These are phyloP conservation scores for Thalassiosira pacifica DNA, from an alignment of 352 stramenopile species.

Conservation along the genomic window DNA sequence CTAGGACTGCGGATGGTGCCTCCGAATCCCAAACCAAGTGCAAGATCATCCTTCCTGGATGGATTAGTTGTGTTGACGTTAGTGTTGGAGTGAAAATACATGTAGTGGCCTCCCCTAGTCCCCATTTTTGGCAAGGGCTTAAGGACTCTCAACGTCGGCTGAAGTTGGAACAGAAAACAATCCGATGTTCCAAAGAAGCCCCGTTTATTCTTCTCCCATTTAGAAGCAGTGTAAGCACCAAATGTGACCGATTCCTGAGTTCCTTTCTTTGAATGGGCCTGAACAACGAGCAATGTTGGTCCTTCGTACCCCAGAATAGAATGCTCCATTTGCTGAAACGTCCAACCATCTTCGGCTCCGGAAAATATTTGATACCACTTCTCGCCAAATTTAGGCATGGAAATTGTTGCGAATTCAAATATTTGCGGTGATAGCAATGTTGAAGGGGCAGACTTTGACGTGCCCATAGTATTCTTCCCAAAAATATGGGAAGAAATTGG, in stretches of 20 bases:
- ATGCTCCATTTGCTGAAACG: constrained; percentile 82
- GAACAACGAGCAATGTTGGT: constrained; percentile 80
- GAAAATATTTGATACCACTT: constrained; percentile 81
- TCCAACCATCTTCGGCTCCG: constrained; percentile 78
- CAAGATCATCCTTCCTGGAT: constrained; percentile 75
- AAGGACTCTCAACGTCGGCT: constrained; percentile 65
- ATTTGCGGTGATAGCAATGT: constrained; percentile 38
- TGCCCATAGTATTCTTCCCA: constrained; percentile 38
- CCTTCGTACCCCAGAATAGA: constrained; percentile 80
- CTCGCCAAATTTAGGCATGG: constrained; percentile 45
- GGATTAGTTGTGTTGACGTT: constrained; percentile 55
- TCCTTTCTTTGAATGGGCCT: constrained; percentile 33
- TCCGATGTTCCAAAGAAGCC: constrained; percentile 84
- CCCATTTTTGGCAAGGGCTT: constrained; percentile 71
- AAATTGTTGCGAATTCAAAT: constrained; percentile 54
- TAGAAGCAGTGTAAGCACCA: constrained; percentile 78
- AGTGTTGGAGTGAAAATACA: constrained; percentile 84
- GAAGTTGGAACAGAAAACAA: constrained; percentile 81
- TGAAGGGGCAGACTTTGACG: background rate
- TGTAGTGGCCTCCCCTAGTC: constrained; percentile 72
- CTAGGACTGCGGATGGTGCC: constrained; percentile 72
- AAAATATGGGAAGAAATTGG: constrained; percentile 49
- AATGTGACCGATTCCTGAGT: constrained; percentile 65
- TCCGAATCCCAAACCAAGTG: constrained; percentile 85
- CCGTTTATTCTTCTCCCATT: constrained; percentile 81